A percentile compares a stretch with the other conserved stretches of the same genome.
Evolutionary conservation across 202 grass and related monocot genomes (phyloP).

Genomic region (Panicum hallii): DNA sequence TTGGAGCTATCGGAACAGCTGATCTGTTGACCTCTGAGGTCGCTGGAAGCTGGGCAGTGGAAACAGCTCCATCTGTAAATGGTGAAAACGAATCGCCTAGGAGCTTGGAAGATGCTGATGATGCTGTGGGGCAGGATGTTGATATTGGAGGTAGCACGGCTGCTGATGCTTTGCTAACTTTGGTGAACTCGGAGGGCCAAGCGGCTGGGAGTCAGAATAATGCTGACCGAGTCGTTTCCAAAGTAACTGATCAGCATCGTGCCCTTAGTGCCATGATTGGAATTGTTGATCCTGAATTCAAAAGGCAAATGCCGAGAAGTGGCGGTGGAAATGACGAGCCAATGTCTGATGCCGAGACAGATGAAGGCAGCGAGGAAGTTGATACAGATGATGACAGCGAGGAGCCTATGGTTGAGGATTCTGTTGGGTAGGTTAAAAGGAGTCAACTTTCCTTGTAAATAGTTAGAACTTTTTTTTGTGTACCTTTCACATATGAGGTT

Average conservation of each 20-base stretch:
- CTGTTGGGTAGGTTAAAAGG: conserved; percentile 53
- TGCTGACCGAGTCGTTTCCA: conserved; percentile 22
- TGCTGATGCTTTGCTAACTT: conserved; percentile 55
- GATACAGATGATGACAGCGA: conserved; percentile 44
- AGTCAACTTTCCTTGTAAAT: conserved; percentile 38
- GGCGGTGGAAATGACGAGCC: conserved; percentile 40
- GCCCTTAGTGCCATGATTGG: conserved; percentile 73
- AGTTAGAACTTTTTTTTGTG: neutral
- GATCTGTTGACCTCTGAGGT: conserved; percentile 94
- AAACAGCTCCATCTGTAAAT: conserved; percentile 64
- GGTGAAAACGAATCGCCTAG: conserved; percentile 74
- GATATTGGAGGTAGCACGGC: conserved; percentile 19
- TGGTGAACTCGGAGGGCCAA: conserved; percentile 64
- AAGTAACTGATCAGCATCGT: conserved; percentile 50
- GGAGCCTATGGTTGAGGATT: conserved; percentile 65
- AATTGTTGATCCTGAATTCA: conserved; percentile 71
- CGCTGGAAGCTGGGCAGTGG: conserved; percentile 86
- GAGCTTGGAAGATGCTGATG: conserved; percentile 54
- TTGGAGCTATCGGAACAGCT: conserved; percentile 59
- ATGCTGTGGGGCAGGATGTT: conserved; percentile 28
- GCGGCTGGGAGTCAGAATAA: conserved; percentile 73
- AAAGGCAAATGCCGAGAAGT: conserved; percentile 49
- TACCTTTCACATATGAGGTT: conserved; percentile 13
- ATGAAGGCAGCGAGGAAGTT: conserved; percentile 48
- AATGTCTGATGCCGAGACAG: conserved; percentile 71